phyloP scores from a whole-genome alignment of 495 filamentous ascomycete genomes.

The Podospora bellae-mahoneyi region DNA sequence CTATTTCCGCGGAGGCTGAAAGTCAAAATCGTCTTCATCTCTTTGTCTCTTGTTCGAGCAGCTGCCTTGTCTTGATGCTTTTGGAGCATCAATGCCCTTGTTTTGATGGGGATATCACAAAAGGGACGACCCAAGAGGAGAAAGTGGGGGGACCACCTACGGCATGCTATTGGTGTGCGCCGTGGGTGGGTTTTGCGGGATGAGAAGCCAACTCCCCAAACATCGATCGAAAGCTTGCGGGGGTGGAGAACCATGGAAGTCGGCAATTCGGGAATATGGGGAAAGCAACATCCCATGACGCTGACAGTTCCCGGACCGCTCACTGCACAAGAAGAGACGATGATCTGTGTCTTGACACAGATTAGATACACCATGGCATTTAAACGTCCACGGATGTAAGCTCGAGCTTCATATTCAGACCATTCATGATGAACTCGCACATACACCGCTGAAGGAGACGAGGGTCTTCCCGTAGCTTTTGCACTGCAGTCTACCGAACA shows the following conservation, averaged over 20 bases:
- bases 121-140: background rate
- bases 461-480: too few relatives aligned
- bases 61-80: background rate
- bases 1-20: slow-evolving; percentile 14
- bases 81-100: background rate
- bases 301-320: too few relatives aligned
- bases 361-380: too few relatives aligned
- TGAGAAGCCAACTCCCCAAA: too few relatives aligned
- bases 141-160: background rate
- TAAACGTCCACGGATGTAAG: too few relatives aligned
- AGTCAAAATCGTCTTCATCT: background rate
- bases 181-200: background rate
- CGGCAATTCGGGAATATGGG: background rate
- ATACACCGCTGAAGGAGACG: too few relatives aligned
- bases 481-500: too few relatives aligned
- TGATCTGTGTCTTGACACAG: too few relatives aligned
- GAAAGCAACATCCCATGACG: too few relatives aligned
- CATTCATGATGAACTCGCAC: too few relatives aligned
- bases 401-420: too few relatives aligned
- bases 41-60: background rate
- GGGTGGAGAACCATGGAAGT: background rate
- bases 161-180: background rate
- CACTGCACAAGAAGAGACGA: too few relatives aligned
- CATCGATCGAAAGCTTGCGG: background rate
- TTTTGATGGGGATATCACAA: background rate